A percentile compares a stretch with the other conserved stretches of the same genome.
Evolutionary conservation across 169 alveolate genomes (phyloP).

Genomic region (Plasmodium vinckei): DNA sequence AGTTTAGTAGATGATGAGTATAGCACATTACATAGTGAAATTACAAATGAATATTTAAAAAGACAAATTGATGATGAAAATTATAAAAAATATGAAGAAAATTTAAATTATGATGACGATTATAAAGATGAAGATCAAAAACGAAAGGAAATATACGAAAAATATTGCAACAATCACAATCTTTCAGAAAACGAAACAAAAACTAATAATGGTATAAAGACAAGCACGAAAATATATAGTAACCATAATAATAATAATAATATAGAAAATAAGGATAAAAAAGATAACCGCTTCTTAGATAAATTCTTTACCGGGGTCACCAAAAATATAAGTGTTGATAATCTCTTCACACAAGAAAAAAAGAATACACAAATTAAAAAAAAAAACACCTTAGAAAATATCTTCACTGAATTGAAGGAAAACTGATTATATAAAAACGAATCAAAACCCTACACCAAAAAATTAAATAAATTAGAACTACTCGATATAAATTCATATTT

Average conservation of each 20-base stretch:
- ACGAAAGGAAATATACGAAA: conserved; percentile 67
- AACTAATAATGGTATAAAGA: conserved; percentile 9
- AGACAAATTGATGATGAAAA: conserved; percentile 72
- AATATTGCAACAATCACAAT: conserved; percentile 21
- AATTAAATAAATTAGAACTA: not conserved
- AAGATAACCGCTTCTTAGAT: conserved; percentile 59
- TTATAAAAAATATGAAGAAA: conserved; percentile 43
- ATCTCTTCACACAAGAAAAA: conserved; percentile 60
- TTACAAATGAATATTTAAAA: conserved; percentile 74
- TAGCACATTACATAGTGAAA: conserved; percentile 75
- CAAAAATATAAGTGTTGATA: conserved; percentile 61
- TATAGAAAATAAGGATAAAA: conserved; percentile 43
- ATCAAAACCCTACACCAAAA: not conserved
- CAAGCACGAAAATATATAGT: conserved; percentile 1
- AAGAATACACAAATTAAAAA: conserved; percentile 69
- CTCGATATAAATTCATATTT: not conserved
- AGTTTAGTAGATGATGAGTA: conserved; percentile 74
- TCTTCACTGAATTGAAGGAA: conserved; percentile 68
- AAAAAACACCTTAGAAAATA: conserved; percentile 47
- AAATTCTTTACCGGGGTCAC: conserved; percentile 76
- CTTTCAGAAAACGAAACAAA: conserved; percentile 45
- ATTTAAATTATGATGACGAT: conserved; percentile 45
- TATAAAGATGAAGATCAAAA: conserved; percentile 51
- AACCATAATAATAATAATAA: not conserved
- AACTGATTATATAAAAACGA: not conserved